phyloP scores from a whole-genome alignment of 441 rosid genomes.

The Sinapis alba region DNA sequence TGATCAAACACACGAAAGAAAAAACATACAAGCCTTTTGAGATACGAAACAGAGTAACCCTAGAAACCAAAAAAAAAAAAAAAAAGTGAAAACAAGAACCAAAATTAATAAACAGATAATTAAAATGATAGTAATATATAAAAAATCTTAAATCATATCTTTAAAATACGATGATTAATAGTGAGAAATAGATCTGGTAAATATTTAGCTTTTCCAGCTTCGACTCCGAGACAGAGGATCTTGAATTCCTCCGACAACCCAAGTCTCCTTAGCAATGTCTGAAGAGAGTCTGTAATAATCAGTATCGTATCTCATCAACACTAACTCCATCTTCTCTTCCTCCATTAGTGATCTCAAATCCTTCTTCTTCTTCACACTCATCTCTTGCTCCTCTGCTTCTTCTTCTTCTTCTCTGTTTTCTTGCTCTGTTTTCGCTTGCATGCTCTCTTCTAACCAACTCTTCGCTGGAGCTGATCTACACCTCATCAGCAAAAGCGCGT shows the following conservation, averaged over 20 bases:
- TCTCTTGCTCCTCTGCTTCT: constrained; percentile 28
- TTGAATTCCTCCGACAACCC: constrained; percentile 68
- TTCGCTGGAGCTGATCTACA: constrained; percentile 88
- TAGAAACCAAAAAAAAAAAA: constrained; percentile 1
- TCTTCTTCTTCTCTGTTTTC: constrained; percentile 21
- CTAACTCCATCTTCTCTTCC: constrained; percentile 60
- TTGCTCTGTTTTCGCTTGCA: constrained; percentile 30
- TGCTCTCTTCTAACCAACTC: constrained; percentile 52
- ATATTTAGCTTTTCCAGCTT: constrained; percentile 73
- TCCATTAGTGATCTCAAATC: constrained; percentile 65
- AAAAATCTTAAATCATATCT: constrained; percentile 14
- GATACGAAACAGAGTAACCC: not conserved
- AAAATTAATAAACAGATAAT: constrained; percentile 23
- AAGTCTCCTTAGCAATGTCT: constrained; percentile 74
- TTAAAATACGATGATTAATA: constrained; percentile 1
- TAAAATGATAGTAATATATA: constrained; percentile 17
- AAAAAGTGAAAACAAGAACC: not conserved
- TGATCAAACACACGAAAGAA: constrained; percentile 20
- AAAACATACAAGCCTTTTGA: constrained; percentile 6
- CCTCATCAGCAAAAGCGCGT: constrained; percentile 76
- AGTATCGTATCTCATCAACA: constrained; percentile 59
- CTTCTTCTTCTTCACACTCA: constrained; percentile 40
- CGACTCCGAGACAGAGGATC: constrained; percentile 63
- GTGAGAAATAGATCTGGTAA: not conserved
- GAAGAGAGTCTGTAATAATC: constrained; percentile 63